phyloP scores from a whole-genome alignment of 768 basidiomycete species.

The Russula griseocarnosa region DNA sequence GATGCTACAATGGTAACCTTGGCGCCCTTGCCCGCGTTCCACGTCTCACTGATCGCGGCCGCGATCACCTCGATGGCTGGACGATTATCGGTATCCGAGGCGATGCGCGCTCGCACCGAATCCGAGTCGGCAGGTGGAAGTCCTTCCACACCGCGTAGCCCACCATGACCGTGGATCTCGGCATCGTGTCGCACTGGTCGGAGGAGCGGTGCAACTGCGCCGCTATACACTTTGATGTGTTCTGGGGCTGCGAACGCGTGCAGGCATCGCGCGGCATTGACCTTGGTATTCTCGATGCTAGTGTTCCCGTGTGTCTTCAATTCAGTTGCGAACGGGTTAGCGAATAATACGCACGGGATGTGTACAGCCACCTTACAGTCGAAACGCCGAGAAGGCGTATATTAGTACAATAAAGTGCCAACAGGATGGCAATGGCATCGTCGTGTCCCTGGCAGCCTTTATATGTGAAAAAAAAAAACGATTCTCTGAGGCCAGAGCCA shows the following conservation, averaged over 20 bases:
- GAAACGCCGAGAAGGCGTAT: conserved; percentile 78
- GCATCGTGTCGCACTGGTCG: conserved; percentile 59
- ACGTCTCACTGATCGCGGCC: conserved; percentile 46
- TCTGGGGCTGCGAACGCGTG: conserved; percentile 65
- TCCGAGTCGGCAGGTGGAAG: conserved; percentile 51
- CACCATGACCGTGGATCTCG: conserved; percentile 79
- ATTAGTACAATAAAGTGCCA: conserved; percentile 63
- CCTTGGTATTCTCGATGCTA: conserved; percentile 51
- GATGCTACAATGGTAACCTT: conserved; percentile 70
- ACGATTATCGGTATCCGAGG: conserved; percentile 33
- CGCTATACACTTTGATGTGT: conserved; percentile 59
- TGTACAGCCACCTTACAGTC: conserved; percentile 48
- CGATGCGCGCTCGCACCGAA: conserved; percentile 48
- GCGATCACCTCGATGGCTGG: conserved; percentile 70
- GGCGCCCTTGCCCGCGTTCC: conserved; percentile 55
- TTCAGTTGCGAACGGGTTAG: background rate
- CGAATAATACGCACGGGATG: background rate
- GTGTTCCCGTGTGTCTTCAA: conserved; percentile 88
- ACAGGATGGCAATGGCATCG: conserved; percentile 78
- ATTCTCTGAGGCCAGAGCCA: background rate
- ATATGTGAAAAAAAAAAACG: background rate
- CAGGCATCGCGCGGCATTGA: conserved; percentile 76
- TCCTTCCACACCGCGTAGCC: conserved; percentile 81
- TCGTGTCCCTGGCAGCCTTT: conserved; percentile 66
- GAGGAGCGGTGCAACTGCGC: conserved; percentile 66